Base-by-base conservation (phyloP, 495 filamentous ascomycete genomes). In the Podospora didyma region DNA sequence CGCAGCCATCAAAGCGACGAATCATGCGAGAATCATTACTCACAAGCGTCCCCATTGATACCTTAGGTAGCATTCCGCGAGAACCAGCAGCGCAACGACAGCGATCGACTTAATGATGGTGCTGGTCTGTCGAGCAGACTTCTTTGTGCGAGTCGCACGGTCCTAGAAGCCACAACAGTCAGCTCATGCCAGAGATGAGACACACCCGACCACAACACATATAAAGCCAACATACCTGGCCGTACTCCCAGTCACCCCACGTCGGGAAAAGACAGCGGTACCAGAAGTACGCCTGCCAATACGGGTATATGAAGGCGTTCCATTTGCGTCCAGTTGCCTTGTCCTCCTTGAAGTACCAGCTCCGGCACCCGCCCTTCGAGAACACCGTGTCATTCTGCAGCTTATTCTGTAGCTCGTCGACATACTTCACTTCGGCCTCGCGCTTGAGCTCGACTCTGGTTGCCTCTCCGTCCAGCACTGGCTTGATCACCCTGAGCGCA, bases 271-370 rank as follows among this genome's bases (percentile, higher is more conserved):
- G 21, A 16, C 48, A 49, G 0, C 41, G 41, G 21, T 44, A 56
- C 53, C 53, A 56, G 31, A 17, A 47, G 24, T 51, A 23, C 1
- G 2, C 21, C 49, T 56, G 53, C 21, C 21, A 60, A 41, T 49
- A 60, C 17, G 58, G 58, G 19, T 60, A 60, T 1, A 35, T 52
- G 9, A 28, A 51, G n/a, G 24, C 58, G 34, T 60, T 60, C 48
- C 49, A 56, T 2, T 20, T 42, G 1, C n/a, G 12, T 14, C n/a
- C 41, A 1, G 22, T 37, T 0, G 3, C 20, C 0, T 16, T 21
- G 0, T 23, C 14, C 6, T 23, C 19, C 3, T 51, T 35, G 11
- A 69, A 11, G 76, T 86, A 77, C 74, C 74, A 77, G 56, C 64
- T 74, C 7, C 50, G 57, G 49, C 74, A 76, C 1, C 59, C 68